Evolutionary conservation across 306 rosid species (phyloP).

Genomic region (Gillenia trifoliata): DNA sequence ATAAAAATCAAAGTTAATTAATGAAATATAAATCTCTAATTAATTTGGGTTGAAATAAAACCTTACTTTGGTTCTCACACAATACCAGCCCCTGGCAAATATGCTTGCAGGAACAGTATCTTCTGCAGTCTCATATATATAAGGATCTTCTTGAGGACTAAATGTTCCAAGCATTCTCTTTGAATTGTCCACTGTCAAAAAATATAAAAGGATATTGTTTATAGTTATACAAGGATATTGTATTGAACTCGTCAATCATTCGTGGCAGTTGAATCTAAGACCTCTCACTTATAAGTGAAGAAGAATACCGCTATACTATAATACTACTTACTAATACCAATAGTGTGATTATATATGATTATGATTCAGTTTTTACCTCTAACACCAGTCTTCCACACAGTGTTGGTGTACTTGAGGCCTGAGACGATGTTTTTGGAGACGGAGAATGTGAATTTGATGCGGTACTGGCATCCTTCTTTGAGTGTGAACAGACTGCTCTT

Average conservation of each 20-base stretch:
- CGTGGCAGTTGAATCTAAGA: no score
- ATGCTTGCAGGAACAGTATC: constrained; percentile 78
- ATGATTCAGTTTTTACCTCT: constrained; percentile 40
- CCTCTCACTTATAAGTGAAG: no score
- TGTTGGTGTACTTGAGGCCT: constrained; percentile 72
- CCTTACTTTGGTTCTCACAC: constrained; percentile 74
- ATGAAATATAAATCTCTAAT: no score
- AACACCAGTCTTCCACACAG: constrained; percentile 68
- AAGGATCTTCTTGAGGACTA: constrained; percentile 72
- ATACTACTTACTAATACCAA: no score
- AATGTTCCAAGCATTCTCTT: constrained; percentile 85
- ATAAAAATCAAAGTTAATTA: not conserved
- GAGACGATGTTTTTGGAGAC: constrained; percentile 76
- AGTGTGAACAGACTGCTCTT: constrained; percentile 64
- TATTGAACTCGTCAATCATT: no score
- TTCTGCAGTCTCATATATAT: constrained; percentile 61
- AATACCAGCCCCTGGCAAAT: constrained; percentile 78
- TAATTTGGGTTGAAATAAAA: not conserved
- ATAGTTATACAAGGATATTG: no score
- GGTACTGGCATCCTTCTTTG: constrained; percentile 61
- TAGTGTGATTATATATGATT: not conserved
- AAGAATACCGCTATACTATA: no score
- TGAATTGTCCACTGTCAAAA: constrained; percentile 57
- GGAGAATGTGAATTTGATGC: constrained; percentile 48
- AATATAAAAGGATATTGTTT: no score